Evolutionary conservation across 176 grass and related monocot species (phyloP).

Genomic region (Tuctoria greenei): DNA sequence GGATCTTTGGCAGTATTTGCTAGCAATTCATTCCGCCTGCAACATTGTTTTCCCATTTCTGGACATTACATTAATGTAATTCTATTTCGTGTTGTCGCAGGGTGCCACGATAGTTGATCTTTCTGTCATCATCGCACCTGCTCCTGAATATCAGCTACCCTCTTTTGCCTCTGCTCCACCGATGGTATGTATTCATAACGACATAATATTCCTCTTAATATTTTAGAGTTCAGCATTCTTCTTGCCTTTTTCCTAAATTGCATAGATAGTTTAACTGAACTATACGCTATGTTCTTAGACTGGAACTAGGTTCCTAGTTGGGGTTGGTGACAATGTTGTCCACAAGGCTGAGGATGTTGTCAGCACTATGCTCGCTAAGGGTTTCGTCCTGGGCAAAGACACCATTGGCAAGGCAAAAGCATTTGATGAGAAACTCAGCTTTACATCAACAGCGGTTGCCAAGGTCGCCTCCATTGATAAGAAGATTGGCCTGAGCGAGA

Average conservation of each 20-base stretch:
- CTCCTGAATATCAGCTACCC: constrained; percentile 74
- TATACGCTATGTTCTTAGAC: constrained; percentile 27
- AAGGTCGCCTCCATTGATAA: constrained; percentile 74
- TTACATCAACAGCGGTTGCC: constrained; percentile 75
- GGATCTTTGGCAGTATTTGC: neutral
- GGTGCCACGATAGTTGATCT: constrained; percentile 87
- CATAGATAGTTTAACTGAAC: neutral
- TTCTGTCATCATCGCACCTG: constrained; percentile 74
- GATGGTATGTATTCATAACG: constrained; percentile 30
- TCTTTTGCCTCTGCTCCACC: constrained; percentile 52
- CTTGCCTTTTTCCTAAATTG: neutral
- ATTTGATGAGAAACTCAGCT: constrained; percentile 70
- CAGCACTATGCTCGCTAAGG: constrained; percentile 83
- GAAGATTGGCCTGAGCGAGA: constrained; percentile 85
- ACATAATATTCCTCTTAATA: neutral
- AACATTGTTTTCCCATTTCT: neutral
- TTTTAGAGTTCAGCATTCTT: neutral
- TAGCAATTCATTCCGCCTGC: neutral
- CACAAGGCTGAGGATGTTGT: constrained; percentile 94
- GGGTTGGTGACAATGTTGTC: constrained; percentile 49
- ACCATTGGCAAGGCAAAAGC: constrained; percentile 63
- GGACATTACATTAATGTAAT: neutral
- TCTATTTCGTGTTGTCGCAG: constrained; percentile 44
- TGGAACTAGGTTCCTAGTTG: constrained; percentile 39
- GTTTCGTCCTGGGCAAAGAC: constrained; percentile 81